A percentile compares a stretch with the other conserved stretches of the same genome.
phyloP scores from a whole-genome alignment of 2,329 filamentous ascomycete species.

The Pezicula neosporulosa region DNA sequence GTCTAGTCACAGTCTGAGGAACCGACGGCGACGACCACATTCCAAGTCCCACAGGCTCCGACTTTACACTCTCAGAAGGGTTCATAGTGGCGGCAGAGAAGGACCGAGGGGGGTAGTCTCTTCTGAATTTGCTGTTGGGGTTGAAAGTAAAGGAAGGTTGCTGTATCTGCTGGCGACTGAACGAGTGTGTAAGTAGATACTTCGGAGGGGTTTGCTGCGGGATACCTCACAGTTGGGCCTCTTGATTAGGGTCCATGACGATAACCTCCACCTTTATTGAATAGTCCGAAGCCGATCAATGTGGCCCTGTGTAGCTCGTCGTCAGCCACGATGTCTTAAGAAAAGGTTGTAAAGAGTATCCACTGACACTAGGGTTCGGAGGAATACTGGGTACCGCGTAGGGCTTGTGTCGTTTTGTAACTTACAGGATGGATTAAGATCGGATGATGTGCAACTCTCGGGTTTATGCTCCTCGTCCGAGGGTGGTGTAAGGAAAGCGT shows the following conservation, averaged over 20 bases:
- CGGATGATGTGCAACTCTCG: slow-evolving; percentile 27
- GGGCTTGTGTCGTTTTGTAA: slow-evolving; percentile 14
- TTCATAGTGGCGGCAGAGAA: slow-evolving; percentile 47
- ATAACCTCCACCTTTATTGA: slow-evolving; percentile 22
- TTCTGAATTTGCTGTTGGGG: slow-evolving; percentile 44
- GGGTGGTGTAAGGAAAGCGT: slow-evolving; percentile 33
- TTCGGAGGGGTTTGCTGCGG: slow-evolving; percentile 20
- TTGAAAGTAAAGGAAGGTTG: slow-evolving; percentile 47
- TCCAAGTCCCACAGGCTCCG: slow-evolving; percentile 43
- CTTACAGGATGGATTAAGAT: slow-evolving; percentile 27
- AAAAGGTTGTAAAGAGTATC: slow-evolving; percentile 15
- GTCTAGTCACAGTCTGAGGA: slow-evolving; percentile 40
- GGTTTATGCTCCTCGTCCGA: slow-evolving; percentile 32
- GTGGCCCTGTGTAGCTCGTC: slow-evolving; percentile 23
- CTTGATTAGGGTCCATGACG: slow-evolving; percentile 46
- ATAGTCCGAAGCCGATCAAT: slow-evolving; percentile 14
- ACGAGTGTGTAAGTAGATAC: slow-evolving; percentile 34
- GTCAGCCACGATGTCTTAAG: slow-evolving; percentile 25
- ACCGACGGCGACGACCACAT: slow-evolving; percentile 55
- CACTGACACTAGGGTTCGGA: slow-evolving; percentile 15
- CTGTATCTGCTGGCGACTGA: slow-evolving; percentile 45
- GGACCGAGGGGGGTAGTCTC: slow-evolving; percentile 41
- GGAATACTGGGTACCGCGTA: slow-evolving; percentile 12
- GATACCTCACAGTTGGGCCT: slow-evolving; percentile 48
- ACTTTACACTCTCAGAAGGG: slow-evolving; percentile 45